A percentile compares a stretch with the other conserved stretches of the same genome.
These are phyloP conservation scores for Boehmeria nivea DNA, from an alignment of 306 rosid genomes.

Conservation along the genomic window DNA sequence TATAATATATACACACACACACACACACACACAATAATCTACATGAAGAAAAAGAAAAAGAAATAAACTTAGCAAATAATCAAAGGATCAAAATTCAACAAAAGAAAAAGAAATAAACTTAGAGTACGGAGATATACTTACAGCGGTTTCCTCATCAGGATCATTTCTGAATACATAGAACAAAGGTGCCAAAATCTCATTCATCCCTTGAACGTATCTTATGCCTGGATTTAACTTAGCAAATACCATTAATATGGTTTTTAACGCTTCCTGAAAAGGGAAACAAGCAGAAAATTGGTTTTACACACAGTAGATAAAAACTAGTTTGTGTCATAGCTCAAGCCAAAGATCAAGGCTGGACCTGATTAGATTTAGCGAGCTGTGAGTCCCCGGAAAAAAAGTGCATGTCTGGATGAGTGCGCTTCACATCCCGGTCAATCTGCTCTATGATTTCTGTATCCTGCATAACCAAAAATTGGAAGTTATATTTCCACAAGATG, in stretches of 20 bases:
- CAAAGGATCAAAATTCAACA: neutral
- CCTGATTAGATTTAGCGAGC: constrained; percentile 90
- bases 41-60: no score
- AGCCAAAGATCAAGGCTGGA: constrained; percentile 22
- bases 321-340: constrained; percentile 5
- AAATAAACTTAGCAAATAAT: neutral
- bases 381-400: constrained; percentile 87
- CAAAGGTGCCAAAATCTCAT: constrained; percentile 92
- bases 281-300: constrained; percentile 16
- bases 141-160: constrained; percentile 82
- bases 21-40: neutral
- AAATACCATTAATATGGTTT: constrained; percentile 73
- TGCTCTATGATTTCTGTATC: constrained; percentile 95
- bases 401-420: constrained; percentile 98
- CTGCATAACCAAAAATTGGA: constrained; percentile 40
- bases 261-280: constrained; percentile 77
- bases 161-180: constrained; percentile 83
- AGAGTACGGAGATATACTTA: constrained; percentile 29
- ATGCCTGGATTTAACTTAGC: constrained; percentile 97
- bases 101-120: neutral
- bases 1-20: no score
- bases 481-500: constrained; percentile 16
- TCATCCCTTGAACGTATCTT: constrained; percentile 99
- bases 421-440: constrained; percentile 95
- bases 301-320: neutral